Base-by-base conservation (phyloP, 2,329 filamentous ascomycete species). In the Teratosphaeria viscida region DNA sequence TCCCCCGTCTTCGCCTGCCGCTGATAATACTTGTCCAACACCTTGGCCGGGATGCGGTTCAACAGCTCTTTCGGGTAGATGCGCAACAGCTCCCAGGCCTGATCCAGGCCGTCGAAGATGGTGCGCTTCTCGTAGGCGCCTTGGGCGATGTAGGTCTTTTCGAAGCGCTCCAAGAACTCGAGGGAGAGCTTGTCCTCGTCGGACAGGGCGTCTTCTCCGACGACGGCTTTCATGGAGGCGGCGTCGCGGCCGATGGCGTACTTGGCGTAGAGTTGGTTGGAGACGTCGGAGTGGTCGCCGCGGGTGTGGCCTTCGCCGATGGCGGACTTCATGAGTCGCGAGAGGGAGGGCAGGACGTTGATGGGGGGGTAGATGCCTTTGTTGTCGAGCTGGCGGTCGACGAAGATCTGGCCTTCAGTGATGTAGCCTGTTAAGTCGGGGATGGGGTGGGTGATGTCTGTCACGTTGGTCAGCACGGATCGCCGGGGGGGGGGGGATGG, bases 311-410 rank as follows among this genome's bases (percentile, higher is more conserved):
- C 90, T 79, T 97, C 92, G 70, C 94, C 94, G 72, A 99, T 99
- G 75, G 94, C 94, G 71, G 94, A 99, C 79, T 99, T 99, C 94
- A 99, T 99, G 73, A 99, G 88, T 85, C 94, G 94, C 27, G 94
- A 99, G 47, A 99, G 87, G 55, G 94, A 99, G 27, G 94, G 94
- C 63, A 99, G 81, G 65, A 99, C 94, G 80, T 99, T 99, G 81
- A 99, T 99, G 23, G 94, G 94, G 57, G 94, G 94, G 81, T 96
- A 96, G 78, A 99, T 87, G 78, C 92, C 92, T 81, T 94, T 94
- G 83, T 99, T 99, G 82, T 91, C 76, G 57, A 99, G 82, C 72
- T 88, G 86, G 78, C 92, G 90, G 76, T 99, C 94, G 71, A 99
- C 84, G 78, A 95, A 97, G 73, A 99, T 96, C 77, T 99, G 94